Evolutionary conservation across 371 early-diverging fungal genomes (phyloP).

Genomic region (Mucor velutinosus): DNA sequence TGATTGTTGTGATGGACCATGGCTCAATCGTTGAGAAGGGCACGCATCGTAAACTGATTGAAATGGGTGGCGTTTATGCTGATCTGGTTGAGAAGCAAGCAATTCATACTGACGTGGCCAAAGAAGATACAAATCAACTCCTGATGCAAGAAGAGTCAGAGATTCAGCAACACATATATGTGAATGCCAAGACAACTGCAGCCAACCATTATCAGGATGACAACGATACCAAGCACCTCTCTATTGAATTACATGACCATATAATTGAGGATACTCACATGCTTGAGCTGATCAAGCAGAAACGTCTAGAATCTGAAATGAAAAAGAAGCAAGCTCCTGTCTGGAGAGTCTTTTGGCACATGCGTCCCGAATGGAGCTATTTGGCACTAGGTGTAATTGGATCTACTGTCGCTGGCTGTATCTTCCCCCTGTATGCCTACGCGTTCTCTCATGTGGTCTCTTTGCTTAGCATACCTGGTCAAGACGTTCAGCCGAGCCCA

Average conservation of each 20-base stretch:
- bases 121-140: background rate
- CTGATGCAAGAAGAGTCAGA: conserved; percentile 18
- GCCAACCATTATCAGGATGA: background rate
- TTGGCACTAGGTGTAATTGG: conserved; percentile 40
- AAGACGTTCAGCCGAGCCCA: conserved; percentile 35
- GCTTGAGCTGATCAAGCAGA: background rate
- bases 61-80: conserved; percentile 42
- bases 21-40: conserved; percentile 71
- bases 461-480: background rate
- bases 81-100: conserved; percentile 52
- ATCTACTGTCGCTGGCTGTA: conserved; percentile 56
- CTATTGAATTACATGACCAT: background rate
- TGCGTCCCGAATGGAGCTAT: conserved; percentile 32
- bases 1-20: conserved; percentile 73
- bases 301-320: conserved; percentile 18
- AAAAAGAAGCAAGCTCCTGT: conserved; percentile 52
- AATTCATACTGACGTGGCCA: background rate
- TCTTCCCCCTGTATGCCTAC: conserved; percentile 28
- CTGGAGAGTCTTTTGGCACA: conserved; percentile 32
- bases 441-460: conserved; percentile 39
- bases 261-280: background rate
- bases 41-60: conserved; percentile 57
- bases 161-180: background rate
- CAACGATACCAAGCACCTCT: background rate
- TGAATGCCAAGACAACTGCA: background rate